phyloP scores from a whole-genome alignment of 345 rosid species.

The Acer yangbiense region DNA sequence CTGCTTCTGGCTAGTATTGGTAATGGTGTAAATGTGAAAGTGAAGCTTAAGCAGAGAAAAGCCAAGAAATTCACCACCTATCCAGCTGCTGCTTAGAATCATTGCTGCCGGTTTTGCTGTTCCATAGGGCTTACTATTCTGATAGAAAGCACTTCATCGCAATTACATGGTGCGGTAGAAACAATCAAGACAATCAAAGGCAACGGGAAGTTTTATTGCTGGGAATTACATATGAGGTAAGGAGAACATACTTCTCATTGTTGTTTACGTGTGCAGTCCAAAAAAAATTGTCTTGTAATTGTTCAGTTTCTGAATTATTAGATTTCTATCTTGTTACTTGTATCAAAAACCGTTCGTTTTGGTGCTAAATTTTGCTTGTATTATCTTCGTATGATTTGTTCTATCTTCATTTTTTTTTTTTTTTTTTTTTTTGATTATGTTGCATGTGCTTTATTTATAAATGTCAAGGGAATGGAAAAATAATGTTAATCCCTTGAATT shows the following conservation, averaged over 20 bases:
- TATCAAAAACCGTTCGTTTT: constrained; percentile 54
- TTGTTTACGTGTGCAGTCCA: background rate
- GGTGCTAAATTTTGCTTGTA: constrained; percentile 45
- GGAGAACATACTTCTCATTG: too few species aligned
- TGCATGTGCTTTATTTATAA: constrained; percentile 19
- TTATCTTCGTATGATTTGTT: background rate
- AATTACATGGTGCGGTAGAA: background rate
- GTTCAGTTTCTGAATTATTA: background rate
- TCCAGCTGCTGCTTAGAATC: background rate
- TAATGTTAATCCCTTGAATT: constrained; percentile 24
- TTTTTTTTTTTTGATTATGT: background rate
- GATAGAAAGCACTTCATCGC: background rate
- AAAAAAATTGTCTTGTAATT: background rate
- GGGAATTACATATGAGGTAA: background rate
- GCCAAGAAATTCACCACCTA: constrained; percentile 29
- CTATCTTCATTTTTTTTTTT: background rate
- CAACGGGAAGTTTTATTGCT: background rate
- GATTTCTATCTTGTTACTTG: background rate
- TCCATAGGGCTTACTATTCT: too few species aligned
- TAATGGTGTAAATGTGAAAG: constrained; percentile 71
- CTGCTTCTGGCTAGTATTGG: too few species aligned
- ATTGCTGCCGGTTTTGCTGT: too few species aligned
- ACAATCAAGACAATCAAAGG: background rate
- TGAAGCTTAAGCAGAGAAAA: constrained; percentile 79
- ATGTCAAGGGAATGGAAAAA: background rate